Percentiles rank a stretch among this genome's conserved stretches.
Conservation (phyloP, 257 asterid genomes). For the Nicotiana knightiana region DNA sequence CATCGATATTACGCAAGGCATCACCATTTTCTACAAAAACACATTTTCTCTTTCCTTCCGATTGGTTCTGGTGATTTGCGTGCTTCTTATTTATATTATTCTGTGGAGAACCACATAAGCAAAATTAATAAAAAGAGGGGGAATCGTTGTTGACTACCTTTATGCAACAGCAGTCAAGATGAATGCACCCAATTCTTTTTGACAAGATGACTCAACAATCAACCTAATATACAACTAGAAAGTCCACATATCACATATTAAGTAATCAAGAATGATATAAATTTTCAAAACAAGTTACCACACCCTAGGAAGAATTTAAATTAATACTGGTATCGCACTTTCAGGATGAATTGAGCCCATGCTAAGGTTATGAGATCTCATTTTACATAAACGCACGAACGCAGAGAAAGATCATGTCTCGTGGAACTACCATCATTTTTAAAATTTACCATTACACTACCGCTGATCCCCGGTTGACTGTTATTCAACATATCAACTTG, state of each 20-base stretch:
- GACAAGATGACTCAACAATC: not conserved
- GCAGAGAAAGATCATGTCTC: not conserved
- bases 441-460: constrained; percentile 25
- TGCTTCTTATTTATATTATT: constrained; percentile 32
- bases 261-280: not conserved
- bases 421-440: not conserved
- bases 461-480: constrained; percentile 20
- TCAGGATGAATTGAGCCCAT: not conserved
- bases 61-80: constrained; percentile 33
- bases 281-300: not conserved
- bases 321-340: not conserved
- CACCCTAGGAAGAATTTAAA: not conserved
- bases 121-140: not conserved
- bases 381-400: not conserved
- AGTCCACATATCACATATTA: not conserved
- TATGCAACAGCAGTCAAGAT: not conserved
- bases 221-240: not conserved
- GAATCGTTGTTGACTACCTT: not conserved
- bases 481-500: constrained; percentile 17
- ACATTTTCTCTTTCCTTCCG: constrained; percentile 34
- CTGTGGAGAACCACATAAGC: constrained; percentile 33
- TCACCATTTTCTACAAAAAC: constrained; percentile 26
- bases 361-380: not conserved
- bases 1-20: constrained; percentile 23
- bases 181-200: not conserved